Base-by-base conservation (phyloP, 345 rosid species). In the Trapa incisa region DNA sequence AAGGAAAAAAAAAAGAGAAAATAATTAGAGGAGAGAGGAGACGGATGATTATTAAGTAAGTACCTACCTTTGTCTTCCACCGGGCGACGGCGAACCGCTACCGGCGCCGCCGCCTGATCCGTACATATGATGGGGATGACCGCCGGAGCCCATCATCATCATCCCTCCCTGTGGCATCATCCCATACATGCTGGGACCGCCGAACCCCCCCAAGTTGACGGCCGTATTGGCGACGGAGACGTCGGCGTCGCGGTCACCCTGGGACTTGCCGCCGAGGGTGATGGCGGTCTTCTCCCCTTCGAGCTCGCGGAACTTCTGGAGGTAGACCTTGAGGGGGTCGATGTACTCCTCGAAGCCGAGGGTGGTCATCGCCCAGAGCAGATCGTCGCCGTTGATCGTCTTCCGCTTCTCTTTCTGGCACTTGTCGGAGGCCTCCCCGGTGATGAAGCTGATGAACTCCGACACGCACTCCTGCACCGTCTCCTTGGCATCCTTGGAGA, bases 331-430 rank as follows among this genome's bases (percentile, higher is more conserved):
- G 67, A 84, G 54, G 0, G 88, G 86, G 47, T 82, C 86, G 53
- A 84, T 85, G 67, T 81, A 84, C 52, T 84, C 85, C 69, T 84
- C 85, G 66, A 84, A 84, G 54, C 88, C 88, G 16, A 84, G 71
- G 52, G 88, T 84, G 10, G 88, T 81, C 85, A 84, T 84, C 56
- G 88, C 83, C 88, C 88, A 84, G 41, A 84, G 70, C 11, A 84
- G 83, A 76, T 83, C 87, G 62, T 83, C 87, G 0, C 87, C 87
- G 82, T 84, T 84, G 78, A 84, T 78, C n/a, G 88, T 84, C 85
- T 84, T 84, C 84, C 88, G 60, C 80, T 84, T 84, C 78, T 84
- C 88, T 16, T 81, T 67, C 73, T 81, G 84, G 67, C 86, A 84
- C 84, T 84, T 84, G 45, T 84, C 88, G 0, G 84, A 84, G 3